Conservation (phyloP, 106 monocot genomes). For the Iris macrosiphon region DNA sequence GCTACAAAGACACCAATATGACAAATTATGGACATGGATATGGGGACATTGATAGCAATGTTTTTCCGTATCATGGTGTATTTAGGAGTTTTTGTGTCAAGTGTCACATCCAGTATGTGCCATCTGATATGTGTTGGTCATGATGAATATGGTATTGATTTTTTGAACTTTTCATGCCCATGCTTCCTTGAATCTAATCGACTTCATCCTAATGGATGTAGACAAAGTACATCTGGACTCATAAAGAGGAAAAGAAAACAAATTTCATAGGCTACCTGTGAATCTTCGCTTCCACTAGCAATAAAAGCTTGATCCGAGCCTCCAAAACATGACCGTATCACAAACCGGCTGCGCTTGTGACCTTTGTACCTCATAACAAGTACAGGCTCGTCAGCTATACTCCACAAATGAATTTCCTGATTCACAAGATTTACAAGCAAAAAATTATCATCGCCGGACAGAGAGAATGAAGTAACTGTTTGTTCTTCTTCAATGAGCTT, state of each 20-base stretch:
- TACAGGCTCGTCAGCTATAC: slow-evolving; percentile 33
- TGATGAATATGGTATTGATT: too few species aligned
- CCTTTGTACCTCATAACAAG: slow-evolving; percentile 59
- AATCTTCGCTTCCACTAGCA: slow-evolving; percentile 97
- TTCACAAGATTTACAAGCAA: slow-evolving; percentile 69
- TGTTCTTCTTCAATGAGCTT: slow-evolving; percentile 58
- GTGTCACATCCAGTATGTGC: too few species aligned
- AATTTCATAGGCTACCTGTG: slow-evolving; percentile 61
- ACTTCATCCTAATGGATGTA: slow-evolving; percentile 2
- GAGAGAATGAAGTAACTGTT: slow-evolving; percentile 67
- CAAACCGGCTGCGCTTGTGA: slow-evolving; percentile 61
- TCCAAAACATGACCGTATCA: slow-evolving; percentile 90
- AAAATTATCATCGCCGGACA: slow-evolving; percentile 66
- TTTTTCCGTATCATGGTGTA: too few species aligned
- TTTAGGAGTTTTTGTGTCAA: too few species aligned
- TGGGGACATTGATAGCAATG: too few species aligned
- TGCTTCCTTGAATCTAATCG: too few species aligned
- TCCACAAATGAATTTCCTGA: slow-evolving; percentile 87
- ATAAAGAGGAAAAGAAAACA: background rate
- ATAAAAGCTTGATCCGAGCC: slow-evolving; percentile 66
- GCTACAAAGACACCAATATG: too few species aligned
- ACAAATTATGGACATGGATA: too few species aligned
- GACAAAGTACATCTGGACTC: background rate
- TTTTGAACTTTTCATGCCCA: too few species aligned
- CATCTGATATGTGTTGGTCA: background rate